Conservation (phyloP, 2,329 filamentous ascomycete genomes). For the Coniochaeta ligniaria region DNA sequence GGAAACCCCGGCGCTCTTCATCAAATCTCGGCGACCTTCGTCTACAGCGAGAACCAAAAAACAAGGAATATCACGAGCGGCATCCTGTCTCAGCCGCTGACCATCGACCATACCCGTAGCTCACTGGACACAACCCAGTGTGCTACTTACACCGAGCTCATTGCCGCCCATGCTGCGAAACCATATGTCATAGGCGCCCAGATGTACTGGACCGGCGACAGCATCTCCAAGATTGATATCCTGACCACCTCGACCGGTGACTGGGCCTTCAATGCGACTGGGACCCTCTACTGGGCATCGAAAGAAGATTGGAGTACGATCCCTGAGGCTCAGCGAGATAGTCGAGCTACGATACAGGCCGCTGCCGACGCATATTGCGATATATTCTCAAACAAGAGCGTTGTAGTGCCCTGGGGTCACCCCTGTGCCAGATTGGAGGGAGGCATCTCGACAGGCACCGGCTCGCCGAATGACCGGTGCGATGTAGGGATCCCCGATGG, state of each 20-base stretch:
- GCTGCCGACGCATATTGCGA: constrained; percentile 25
- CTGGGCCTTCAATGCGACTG: constrained; percentile 29
- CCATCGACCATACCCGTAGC: constrained; percentile 26
- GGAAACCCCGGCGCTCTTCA: constrained; percentile 12
- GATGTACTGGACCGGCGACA: not conserved
- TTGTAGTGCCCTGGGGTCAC: constrained; percentile 22
- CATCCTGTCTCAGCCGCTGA: constrained; percentile 11
- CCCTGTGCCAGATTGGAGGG: constrained; percentile 19
- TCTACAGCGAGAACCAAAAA: constrained; percentile 12
- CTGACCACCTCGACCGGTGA: constrained; percentile 24
- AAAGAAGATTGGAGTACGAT: constrained; percentile 24
- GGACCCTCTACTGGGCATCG: constrained; percentile 23
- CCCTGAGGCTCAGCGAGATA: constrained; percentile 19
- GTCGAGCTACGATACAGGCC: constrained; percentile 22
- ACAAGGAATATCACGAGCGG: not conserved
- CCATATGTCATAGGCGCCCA: constrained; percentile 29
- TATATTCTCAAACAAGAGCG: constrained; percentile 20
- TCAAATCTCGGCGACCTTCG: constrained; percentile 4
- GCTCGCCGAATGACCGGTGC: constrained; percentile 7
- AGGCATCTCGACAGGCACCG: constrained; percentile 11
- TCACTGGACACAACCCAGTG: constrained; percentile 25
- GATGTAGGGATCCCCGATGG: constrained; percentile 5
- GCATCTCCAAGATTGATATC: constrained; percentile 19
- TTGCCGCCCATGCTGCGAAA: constrained; percentile 17
- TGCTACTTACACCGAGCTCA: constrained; percentile 29